phyloP scores from a whole-genome alignment of 2,329 filamentous ascomycete genomes.

The Eurotiales sp. region DNA sequence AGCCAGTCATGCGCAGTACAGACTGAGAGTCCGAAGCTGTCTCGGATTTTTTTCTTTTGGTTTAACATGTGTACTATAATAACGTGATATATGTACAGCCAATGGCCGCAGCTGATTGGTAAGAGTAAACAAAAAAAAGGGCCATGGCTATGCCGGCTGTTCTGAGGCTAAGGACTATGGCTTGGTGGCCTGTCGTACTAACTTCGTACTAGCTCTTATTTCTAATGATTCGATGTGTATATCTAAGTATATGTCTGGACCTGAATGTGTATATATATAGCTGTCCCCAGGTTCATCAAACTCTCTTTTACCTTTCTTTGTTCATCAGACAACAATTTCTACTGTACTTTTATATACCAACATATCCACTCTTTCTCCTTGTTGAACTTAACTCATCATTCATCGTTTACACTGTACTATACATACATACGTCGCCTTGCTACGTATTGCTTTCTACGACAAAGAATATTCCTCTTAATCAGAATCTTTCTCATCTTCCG shows the following conservation, averaged over 20 bases:
- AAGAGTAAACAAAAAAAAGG: too few relatives aligned
- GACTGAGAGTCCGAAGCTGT: neutral
- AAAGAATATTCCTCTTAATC: neutral
- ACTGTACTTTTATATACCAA: neutral
- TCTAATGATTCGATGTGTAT: neutral
- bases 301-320: neutral
- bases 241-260: neutral
- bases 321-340: neutral
- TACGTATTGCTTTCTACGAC: neutral
- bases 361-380: too few relatives aligned
- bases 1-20: neutral
- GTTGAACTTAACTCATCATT: neutral
- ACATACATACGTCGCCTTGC: neutral
- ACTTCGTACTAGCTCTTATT: neutral
- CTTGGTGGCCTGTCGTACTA: constrained; percentile 1
- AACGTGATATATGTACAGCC: neutral
- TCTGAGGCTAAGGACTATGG: constrained; percentile 2
- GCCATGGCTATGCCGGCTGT: neutral
- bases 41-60: neutral
- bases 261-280: neutral
- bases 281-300: neutral
- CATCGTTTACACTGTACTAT: neutral
- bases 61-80: neutral
- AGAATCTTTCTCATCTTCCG: neutral
- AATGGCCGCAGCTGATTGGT: too few relatives aligned